Conservation (phyloP, 345 rosid species). For the Streptanthus diversifolius region DNA sequence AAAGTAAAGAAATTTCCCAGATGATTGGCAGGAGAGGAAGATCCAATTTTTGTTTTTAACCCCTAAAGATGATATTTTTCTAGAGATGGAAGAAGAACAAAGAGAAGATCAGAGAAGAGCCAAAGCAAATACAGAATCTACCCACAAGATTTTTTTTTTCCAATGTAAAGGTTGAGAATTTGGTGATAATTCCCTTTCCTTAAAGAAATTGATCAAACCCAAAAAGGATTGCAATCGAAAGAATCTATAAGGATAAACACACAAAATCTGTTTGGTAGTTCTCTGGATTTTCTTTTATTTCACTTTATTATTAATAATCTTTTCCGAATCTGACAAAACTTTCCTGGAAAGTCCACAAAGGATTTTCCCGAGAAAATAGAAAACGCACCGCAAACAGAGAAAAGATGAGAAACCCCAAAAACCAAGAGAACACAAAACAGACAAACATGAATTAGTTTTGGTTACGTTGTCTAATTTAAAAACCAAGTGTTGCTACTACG, state of each 20-base stretch:
- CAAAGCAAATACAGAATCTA: background rate
- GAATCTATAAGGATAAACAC: conserved; percentile 23
- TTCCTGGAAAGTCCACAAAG: conserved; percentile 27
- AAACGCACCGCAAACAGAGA: conserved; percentile 17
- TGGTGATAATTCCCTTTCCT: background rate
- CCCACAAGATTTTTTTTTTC: background rate
- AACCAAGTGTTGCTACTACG: conserved; percentile 15
- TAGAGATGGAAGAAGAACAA: background rate
- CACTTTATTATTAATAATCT: background rate
- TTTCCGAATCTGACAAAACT: conserved; percentile 28
- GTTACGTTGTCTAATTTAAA: conserved; percentile 25
- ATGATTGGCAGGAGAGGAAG: background rate
- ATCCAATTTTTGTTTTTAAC: background rate
- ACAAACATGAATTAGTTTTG: conserved; percentile 30
- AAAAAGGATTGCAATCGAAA: conserved; percentile 14
- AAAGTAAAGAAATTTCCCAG: background rate
- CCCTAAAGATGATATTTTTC: background rate
- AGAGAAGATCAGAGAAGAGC: conserved; percentile 4
- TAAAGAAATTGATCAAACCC: conserved; percentile 4
- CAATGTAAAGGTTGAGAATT: conserved; percentile 16
- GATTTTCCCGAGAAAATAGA: conserved; percentile 26
- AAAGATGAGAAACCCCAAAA: background rate
- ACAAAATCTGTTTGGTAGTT: conserved; percentile 17
- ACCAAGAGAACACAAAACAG: conserved; percentile 16
- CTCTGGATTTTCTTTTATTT: background rate